Base-by-base conservation (phyloP, 768 basidiomycete species). In the Naganishia antarctica region DNA sequence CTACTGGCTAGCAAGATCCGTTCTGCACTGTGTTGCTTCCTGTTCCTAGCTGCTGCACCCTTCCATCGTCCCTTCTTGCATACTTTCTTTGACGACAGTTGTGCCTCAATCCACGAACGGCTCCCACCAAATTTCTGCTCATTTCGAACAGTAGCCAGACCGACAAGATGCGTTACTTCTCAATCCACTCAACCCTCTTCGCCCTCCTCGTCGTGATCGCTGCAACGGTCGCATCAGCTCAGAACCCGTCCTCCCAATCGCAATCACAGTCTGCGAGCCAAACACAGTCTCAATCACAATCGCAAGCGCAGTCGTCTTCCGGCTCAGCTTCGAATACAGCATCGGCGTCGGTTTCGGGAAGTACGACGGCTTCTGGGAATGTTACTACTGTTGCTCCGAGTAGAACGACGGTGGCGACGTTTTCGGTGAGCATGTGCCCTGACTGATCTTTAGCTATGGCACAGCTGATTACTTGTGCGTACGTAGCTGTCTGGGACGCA, bases 391-490 rank as follows among this genome's bases (percentile, higher is more conserved):
- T 21, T 28, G 51, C 63, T 41, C 51, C 41, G 43, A 57, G 50
- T 29, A 23, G 31, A 26, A 64, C 63, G 18, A 57, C 51, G 15
- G 43, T 58, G 43, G 63, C 37, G 43, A 64, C 63, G 23, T 64
- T 28, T 48, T 58, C 51, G 15, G 63, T 64, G 37, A 62, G 61
- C 29, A 13, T 18, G 28, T n/a, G 23, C 11, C 15, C 21, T 64
- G 49, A 32, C 25, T 26, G 7, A 23, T 13, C 16, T 6, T 25
- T 25, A n/a, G n/a, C 28, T 16, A 28, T 6, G 18, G 26, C 26
- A 5, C 40, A 34, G 21, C 26, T 45, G 29, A 31, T 18, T 31
- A 16, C 15, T 37, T 37, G 8, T 37, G 15, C 28, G 4, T 11
- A 13, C 9, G n/a, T 26, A 63, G 49, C 37, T 53, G 12, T 58